Evolutionary conservation across 805 yeast genomes (phyloP), one percentile per base, ranked within the genome.

Genomic region (Isabelozyma heimii): DNA sequence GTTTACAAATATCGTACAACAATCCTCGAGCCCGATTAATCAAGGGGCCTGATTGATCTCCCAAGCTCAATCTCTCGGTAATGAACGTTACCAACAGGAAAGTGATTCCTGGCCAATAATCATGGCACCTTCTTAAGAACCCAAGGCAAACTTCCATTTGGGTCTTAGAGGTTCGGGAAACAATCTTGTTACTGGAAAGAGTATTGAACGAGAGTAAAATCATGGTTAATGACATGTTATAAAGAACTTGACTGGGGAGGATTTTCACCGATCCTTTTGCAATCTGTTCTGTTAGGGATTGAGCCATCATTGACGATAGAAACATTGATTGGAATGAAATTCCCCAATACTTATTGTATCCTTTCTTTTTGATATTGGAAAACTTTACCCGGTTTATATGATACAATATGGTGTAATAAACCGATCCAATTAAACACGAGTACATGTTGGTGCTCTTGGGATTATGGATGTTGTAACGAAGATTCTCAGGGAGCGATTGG

Each of bases 71-170:
- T 13, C 38, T 42, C 9, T 46, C 51, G 8, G 46, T 27, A 26
- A 52, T 47, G 43, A 40, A 52, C 17, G 45, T 30, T 13, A 50
- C 26, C 17, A 49, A 13, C 44, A 49, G 9, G 24, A 39, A 43
- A 8, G 54, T 15, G 20, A 53, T 37, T 13, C 54, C 54, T 40
- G 53, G 54, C 53, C 53, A 54, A 13, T 24, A 17, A n/a, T 42
- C 42, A n/a, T 48, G 43, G 17, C 47, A 45, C 16, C 37, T 9
- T 14, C 39, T 41, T 20, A 52, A 17, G 20, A 50, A 46, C 10
- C 39, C 26, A 35, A 51, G 16, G 26, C 55, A 52, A 8, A 20
- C 42, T 8, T 33, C 33, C 24, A 41, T 33, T 42, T 54, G 55
- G 33, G 37, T 47, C 16, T 8, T 12, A 14, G 57, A 51, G 7